Evolutionary conservation across 2,329 filamentous ascomycete genomes (phyloP), one percentile per base, ranked within the genome.

Genomic region (Paecilomyces variotii): DNA sequence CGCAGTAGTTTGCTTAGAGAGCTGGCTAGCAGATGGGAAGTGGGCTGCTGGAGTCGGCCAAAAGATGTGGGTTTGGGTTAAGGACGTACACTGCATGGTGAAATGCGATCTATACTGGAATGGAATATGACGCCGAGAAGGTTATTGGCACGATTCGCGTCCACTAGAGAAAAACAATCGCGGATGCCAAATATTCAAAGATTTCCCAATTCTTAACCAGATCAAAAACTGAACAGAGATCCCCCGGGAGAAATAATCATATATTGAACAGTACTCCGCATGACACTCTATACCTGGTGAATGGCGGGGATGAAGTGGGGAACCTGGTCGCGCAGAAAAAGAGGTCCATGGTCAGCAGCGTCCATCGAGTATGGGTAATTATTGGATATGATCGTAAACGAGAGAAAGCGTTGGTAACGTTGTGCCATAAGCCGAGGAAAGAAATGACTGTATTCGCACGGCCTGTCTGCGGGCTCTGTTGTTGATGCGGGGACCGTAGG

Each of bases 1-100:
- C 19, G 6, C 14, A 34, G 32, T 34, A 34, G 6, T 10, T 34
- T 6, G n/a, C n/a, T 45, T 45, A 9, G 3, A 45, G 12, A 7
- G 39, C 4, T 39, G 14, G n/a, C 4, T 24, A 25, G 45, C 30
- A 10, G 32, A 28, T 52, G 25, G 14, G 50, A 49, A 19, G 11
- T 53, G 45, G 54, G 32, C 60, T 60, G 39, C 35, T 57, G 53
- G 53, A 26, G 53, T 14, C 14, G 9, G 26, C 28, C 26, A 45
- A 5, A 56, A 39, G 9, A 45, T 5, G 14, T 19, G 54, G 25
- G 24, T 14, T 26, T 25, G 28, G 28, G 53, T 24, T 26, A 27
- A 27, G 10, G 19, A 63, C 63, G 30, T 70, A 75, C 73, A 74
- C 61, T 74, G 71, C 72, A 75, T 75, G 56, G 62, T 70, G 63